These are phyloP conservation scores for Melampsora larici-populina DNA, from an alignment of 1,284 basidiomycete genomes.

Conservation along the genomic window DNA sequence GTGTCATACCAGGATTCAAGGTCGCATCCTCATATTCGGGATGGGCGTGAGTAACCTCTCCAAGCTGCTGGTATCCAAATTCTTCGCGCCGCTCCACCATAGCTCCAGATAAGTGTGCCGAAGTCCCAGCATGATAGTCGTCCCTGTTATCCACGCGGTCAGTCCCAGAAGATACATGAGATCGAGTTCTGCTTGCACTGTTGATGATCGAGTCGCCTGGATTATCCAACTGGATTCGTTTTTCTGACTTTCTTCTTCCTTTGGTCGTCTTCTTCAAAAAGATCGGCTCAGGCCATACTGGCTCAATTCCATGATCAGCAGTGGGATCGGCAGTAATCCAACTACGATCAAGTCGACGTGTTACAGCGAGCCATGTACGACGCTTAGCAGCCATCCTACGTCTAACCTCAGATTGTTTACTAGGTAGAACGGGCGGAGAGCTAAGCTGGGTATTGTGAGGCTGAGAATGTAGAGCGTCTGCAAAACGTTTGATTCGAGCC, in stretches of 20 bases:
- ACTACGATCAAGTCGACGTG: constrained; percentile 20
- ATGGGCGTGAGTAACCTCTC: too few relatives aligned
- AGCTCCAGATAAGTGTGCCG: neutral
- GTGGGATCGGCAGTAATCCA: neutral
- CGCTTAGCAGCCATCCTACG: constrained; percentile 18
- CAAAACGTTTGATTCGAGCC: neutral
- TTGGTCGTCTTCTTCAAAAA: constrained; percentile 13
- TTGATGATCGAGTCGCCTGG: neutral
- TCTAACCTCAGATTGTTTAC: constrained; percentile 24
- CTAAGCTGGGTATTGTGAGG: neutral
- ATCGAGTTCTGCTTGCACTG: neutral
- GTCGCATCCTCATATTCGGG: too few relatives aligned
- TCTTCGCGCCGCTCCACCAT: neutral
- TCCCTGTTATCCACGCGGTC: neutral
- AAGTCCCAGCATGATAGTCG: neutral
- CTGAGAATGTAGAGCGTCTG: neutral
- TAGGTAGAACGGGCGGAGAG: neutral
- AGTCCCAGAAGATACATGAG: neutral
- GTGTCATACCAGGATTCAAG: too few relatives aligned
- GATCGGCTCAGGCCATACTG: constrained; percentile 35
- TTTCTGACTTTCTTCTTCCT: neutral
- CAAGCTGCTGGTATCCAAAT: too few relatives aligned
- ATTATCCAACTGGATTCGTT: neutral
- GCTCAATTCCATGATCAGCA: neutral
- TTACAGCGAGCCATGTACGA: constrained; percentile 27